Conservation (phyloP, 163 green algal genomes). For the Scenedesmus sp. region DNA sequence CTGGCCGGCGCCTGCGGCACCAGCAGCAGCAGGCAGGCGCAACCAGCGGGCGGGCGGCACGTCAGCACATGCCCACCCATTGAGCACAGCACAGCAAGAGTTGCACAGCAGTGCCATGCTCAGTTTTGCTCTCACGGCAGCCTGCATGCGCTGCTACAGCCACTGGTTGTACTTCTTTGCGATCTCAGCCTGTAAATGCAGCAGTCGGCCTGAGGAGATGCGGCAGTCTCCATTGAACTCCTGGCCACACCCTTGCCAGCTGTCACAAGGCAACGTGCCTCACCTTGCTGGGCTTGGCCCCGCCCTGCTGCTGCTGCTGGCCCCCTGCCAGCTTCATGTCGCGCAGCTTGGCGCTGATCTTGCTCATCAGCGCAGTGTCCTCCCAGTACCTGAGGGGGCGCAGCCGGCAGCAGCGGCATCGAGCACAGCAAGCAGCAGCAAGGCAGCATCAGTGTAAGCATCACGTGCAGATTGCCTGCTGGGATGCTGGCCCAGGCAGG, state of each 20-base stretch:
- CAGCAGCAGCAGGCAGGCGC: background rate
- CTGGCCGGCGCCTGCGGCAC: constrained; percentile 33
- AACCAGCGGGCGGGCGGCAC: background rate
- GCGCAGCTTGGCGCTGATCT: constrained; percentile 74
- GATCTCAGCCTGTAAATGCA: background rate
- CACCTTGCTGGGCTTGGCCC: constrained; percentile 48
- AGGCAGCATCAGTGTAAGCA: no score
- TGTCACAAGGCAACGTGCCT: background rate
- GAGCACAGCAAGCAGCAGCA: background rate
- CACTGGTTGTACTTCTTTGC: background rate
- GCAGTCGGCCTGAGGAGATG: background rate
- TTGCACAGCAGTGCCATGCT: no score
- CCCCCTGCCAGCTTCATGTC: constrained; percentile 16
- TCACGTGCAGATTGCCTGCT: no score
- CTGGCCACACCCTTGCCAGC: background rate
- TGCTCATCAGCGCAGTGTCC: constrained; percentile 83
- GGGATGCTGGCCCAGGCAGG: background rate
- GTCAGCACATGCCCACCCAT: background rate
- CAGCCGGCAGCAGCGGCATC: background rate
- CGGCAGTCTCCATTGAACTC: background rate
- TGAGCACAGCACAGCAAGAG: background rate
- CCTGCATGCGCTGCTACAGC: background rate
- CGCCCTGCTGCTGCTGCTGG: background rate
- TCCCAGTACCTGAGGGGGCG: constrained; percentile 77
- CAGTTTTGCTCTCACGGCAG: background rate